Base-by-base conservation (phyloP, 1,284 basidiomycete genomes). In the Thelephora terrestris region DNA sequence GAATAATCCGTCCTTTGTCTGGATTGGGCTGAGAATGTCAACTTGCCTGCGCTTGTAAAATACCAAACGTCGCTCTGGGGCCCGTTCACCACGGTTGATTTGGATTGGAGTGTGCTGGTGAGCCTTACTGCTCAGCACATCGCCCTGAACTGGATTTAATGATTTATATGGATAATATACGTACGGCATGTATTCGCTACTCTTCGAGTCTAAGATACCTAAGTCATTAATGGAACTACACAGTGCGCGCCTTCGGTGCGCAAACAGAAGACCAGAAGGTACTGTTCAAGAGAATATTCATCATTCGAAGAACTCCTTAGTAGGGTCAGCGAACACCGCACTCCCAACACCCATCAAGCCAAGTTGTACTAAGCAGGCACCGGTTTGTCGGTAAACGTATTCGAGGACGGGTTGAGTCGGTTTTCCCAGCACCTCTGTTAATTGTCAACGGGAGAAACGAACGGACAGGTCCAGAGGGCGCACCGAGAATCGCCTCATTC, bases 401-500 rank as follows among this genome's bases (percentile, higher is more conserved):
- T 91, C 88, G 50, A 91, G 70, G 18, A 81, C 70, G 5, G 88
- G 85, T 47, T 73, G 74, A 14, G 76, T 69, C 2, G 85, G 85
- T 21, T 75, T 75, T 14, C 83, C 84, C 67, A 86, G 83, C 0
- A 86, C 90, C 64, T 79, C 87, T 91, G 55, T 37, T 38, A 45
- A 43, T n/a, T 52, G 16, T 48, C 24, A 50, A 36, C 27, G 40
- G 45, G 45, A 47, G 25, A 21, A 42, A 38, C 29, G 29, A 24
- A 24, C 37, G 43, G 37, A 45, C 24, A 24, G 20, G 51, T 34
- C 17, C 7, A 52, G 27, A 49, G 43, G 47, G 43, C 85, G 52
- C 56, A 90, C 87, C 83, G 47, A 91, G 67, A 50, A 91, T 89
- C 20, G 81, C 85, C 61, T 80, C 74, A 55, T 91, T 91, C 37